These are phyloP conservation scores for Raphanus raphanistrum DNA, from an alignment of 345 rosid genomes.

Conservation along the genomic window DNA sequence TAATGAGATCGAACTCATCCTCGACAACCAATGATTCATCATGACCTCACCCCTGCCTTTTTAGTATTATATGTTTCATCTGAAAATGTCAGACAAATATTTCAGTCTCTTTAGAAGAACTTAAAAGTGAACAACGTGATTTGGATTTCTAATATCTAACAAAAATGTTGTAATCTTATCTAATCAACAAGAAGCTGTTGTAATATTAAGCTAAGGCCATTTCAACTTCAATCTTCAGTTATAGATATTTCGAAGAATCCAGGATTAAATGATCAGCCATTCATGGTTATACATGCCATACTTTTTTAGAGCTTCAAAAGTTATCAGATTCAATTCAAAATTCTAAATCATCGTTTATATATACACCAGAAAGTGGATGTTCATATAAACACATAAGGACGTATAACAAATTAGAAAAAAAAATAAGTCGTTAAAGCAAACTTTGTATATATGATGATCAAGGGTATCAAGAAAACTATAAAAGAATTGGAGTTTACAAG, in stretches of 20 bases:
- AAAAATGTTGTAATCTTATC: constrained; percentile 26
- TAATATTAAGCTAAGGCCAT: constrained; percentile 7
- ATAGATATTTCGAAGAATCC: background rate
- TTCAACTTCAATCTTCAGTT: background rate
- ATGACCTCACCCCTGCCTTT: constrained; percentile 10
- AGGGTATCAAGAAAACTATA: constrained; percentile 25
- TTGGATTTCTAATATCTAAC: background rate
- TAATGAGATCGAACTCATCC: constrained; percentile 59
- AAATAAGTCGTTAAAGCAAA: background rate
- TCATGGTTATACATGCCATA: background rate
- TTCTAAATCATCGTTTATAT: background rate
- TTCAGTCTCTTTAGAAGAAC: background rate
- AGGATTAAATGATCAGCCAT: background rate
- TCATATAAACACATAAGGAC: background rate
- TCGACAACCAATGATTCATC: constrained; percentile 29
- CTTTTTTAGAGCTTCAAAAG: background rate
- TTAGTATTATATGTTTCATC: constrained; percentile 7
- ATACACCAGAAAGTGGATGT: background rate
- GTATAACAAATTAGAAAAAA: background rate
- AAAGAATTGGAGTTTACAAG: constrained; percentile 29
- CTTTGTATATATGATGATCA: constrained; percentile 34
- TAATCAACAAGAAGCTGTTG: constrained; percentile 18
- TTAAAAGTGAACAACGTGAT: background rate
- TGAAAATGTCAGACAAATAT: constrained; percentile 3
- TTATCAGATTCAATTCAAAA: background rate